Evolutionary conservation across 2,329 filamentous ascomycete genomes (phyloP).

Genomic region (Aspergillus brunneoviolaceus): DNA sequence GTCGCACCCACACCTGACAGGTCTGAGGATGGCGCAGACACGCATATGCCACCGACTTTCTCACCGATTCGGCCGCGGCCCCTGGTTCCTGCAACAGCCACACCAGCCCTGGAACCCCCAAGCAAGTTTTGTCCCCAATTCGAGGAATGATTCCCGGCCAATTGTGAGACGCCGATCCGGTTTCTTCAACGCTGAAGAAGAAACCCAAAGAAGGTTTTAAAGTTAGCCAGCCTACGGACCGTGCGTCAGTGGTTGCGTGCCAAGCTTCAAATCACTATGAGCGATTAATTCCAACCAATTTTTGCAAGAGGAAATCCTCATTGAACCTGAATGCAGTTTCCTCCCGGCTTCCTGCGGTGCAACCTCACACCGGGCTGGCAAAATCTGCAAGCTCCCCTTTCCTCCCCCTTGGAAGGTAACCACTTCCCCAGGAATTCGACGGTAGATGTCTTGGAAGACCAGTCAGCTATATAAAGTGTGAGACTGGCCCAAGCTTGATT

Average conservation of each 20-base stretch:
- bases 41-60: no score
- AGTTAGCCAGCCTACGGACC: constrained; percentile 6
- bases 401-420: background rate
- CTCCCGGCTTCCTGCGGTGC: background rate
- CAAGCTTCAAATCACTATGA: constrained; percentile 1
- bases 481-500: background rate
- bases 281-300: constrained; percentile 5
- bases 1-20: background rate
- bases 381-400: background rate
- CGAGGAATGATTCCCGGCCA: background rate
- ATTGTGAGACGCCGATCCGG: background rate
- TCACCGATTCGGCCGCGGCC: background rate
- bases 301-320: background rate
- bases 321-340: no score
- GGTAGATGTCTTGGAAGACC: background rate
- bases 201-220: background rate
- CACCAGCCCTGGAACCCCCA: background rate
- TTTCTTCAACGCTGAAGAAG: background rate
- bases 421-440: background rate
- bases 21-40: background rate
- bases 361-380: background rate
- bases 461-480: background rate
- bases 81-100: background rate
- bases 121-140: background rate
- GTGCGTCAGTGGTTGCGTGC: constrained; percentile 8